Evolutionary conservation across 2,329 filamentous ascomycete species (phyloP), one percentile per base, ranked within the genome.

Genomic region (Huntiella decipiens): DNA sequence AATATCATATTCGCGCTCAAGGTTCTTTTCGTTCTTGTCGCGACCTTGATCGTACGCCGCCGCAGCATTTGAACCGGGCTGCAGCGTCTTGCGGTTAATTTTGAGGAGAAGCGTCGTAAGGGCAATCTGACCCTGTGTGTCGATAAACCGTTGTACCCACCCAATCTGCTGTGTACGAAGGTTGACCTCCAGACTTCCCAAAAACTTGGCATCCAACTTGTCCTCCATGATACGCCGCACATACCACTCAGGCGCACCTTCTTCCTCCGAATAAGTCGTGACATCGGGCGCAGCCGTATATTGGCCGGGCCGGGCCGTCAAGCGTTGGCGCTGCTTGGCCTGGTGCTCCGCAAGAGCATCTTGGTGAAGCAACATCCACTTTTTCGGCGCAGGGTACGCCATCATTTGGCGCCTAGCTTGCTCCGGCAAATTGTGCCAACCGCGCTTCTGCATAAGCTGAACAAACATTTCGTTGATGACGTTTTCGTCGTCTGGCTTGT

Each of bases 181-280:
- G 60, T 88, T 95, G 64, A 98, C 92, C 58, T 91, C 85, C 58
- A 98, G 66, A 65, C 85, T 94, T 52, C 84, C 84, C 52, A 98
- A 70, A 51, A 93, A 83, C 66, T 96, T 95, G 53, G 80, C 74
- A 45, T 87, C 85, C 53, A 96, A 84, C 51, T 77, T 83, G 61
- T 95, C 92, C 60, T 96, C 88, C 82, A 96, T 85, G 50, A 96
- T 83, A 60, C 84, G 88, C 58, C 85, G 82, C 45, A 98, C 88
- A 60, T 94, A 98, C 88, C 88, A 98, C 63, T 96, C 88, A 3
- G 91, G 91, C 43, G 84, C 92, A 38, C 87, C 88, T 61, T 96
- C 91, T 59, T 96, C 88, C 58, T 95, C 87, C 5, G 84, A 84
- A 54, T 83, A 77, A 37, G 77, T 74, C 36, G 85, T 72, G 49